A percentile compares a stretch with the other conserved stretches of the same genome.
Evolutionary conservation across 257 asterid genomes (phyloP).

Genomic region (Jacaranda mimosifolia): DNA sequence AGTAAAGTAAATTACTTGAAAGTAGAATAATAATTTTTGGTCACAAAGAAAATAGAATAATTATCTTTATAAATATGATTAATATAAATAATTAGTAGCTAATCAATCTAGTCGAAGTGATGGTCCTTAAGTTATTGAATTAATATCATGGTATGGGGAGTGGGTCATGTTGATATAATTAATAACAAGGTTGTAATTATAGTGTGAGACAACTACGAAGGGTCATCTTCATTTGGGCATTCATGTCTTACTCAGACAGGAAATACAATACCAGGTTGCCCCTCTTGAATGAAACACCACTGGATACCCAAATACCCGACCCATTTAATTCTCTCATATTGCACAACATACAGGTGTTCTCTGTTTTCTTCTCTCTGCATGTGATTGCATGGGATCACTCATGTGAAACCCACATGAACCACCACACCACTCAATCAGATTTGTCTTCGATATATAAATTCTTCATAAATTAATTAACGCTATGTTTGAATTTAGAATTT

Average conservation of each 20-base stretch:
- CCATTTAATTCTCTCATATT: not conserved
- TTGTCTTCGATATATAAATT: conserved; percentile 20
- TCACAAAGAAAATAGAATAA: no score
- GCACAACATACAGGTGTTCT: conserved; percentile 49
- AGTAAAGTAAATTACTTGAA: no score
- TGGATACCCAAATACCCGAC: conserved; percentile 13
- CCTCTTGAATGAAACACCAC: not conserved
- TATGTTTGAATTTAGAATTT: no score
- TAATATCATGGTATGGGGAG: conserved; percentile 28
- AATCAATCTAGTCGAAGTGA: conserved; percentile 33
- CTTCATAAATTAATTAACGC: no score
- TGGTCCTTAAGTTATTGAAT: conserved; percentile 15
- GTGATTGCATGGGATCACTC: conserved; percentile 37
- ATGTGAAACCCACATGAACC: conserved; percentile 50
- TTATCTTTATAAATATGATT: not conserved
- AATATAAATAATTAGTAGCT: not conserved
- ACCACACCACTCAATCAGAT: conserved; percentile 41
- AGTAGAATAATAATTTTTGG: no score
- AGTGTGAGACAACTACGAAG: not conserved
- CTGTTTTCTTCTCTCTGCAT: conserved; percentile 49
- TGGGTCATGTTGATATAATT: conserved; percentile 20
- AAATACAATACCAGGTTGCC: conserved; percentile 38
- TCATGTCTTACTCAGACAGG: conserved; percentile 29
- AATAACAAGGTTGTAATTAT: not conserved
- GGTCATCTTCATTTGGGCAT: conserved; percentile 33